Conservation (phyloP, 208 protist species). For the Trypanosoma cruzi region DNA sequence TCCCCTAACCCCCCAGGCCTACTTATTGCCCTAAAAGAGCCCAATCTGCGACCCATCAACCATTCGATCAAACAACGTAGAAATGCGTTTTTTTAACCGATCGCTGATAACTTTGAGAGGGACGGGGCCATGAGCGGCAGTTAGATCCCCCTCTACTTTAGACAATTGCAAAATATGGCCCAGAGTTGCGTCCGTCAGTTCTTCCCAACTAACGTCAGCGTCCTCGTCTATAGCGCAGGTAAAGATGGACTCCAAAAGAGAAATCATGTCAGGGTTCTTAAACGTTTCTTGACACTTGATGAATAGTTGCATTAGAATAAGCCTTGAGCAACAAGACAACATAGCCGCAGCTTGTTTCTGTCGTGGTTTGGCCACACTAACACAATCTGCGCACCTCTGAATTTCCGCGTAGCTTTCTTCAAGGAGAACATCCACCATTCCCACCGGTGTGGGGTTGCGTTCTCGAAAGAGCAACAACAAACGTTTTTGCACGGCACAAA, state of each 20-base stretch:
- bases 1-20: background rate
- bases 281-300: slow-evolving; percentile 42
- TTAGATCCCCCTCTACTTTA: background rate
- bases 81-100: slow-evolving; percentile 73
- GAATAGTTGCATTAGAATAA: slow-evolving; percentile 71
- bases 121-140: background rate
- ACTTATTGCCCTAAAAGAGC: slow-evolving; percentile 7
- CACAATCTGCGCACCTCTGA: slow-evolving; percentile 45
- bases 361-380: slow-evolving; percentile 36
- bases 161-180: slow-evolving; percentile 49
- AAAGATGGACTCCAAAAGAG: slow-evolving; percentile 58
- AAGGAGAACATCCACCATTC: slow-evolving; percentile 84
- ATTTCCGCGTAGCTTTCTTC: slow-evolving; percentile 75
- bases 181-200: slow-evolving; percentile 75
- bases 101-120: slow-evolving; percentile 35
- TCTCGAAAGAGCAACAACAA: slow-evolving; percentile 91
- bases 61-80: slow-evolving; percentile 39
- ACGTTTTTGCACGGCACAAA: slow-evolving; percentile 92
- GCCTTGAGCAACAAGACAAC: slow-evolving; percentile 77
- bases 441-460: slow-evolving; percentile 70
- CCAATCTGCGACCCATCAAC: slow-evolving; percentile 12
- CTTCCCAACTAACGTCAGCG: slow-evolving; percentile 84
- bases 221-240: slow-evolving; percentile 55
- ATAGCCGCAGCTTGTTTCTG: slow-evolving; percentile 55
- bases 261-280: slow-evolving; percentile 27